Base-by-base conservation (phyloP, 2,329 filamentous ascomycete species). In the Xylariaceae sp. region DNA sequence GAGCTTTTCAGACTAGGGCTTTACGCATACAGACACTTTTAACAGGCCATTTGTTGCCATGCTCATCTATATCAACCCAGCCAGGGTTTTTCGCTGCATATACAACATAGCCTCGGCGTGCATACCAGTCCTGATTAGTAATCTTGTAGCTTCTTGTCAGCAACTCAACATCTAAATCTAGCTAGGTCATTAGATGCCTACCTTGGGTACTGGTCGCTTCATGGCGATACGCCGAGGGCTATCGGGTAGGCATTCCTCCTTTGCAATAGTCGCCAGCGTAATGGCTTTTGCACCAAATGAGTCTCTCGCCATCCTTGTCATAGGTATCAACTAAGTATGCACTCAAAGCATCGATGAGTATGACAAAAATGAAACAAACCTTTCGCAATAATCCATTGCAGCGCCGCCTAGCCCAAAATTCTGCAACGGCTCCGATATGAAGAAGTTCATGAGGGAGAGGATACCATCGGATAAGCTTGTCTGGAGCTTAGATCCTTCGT, bases 101-200 rank as follows among this genome's bases (percentile, higher is more conserved):
- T 2, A 59, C 6, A 4, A 40, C 47, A 43, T 64, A 65, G 6
- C 62, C 63, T n/a, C 59, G 54, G 16, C 56, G 52, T 16, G 47
- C 31, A 39, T 64, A 65, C 63, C 63, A 65, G 38, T 63, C 63
- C 33, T 65, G 56, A 19, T 57, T 56, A 1, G 61, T 60, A 6
- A 62, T 16, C 62, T 63, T 22, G 5, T 16, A 12, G 13, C 18
- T 2, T 12, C 17, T 17, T 34, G 41, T 56, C 14, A 55, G 53
- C 48, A 22, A 36, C 22, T 53, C 14, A 38, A 14, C 18, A 19
- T 1, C 9, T 5, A 36, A 13, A 38, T 6, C 18, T 41, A 34
- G 4, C 34, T 17, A 16, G 2, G 12, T 12, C 6, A 31, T 1
- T 42, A 14, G 16, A 18, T 16, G 42, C 49, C 10, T 33, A 63